These are phyloP conservation scores for Schizophyllum commune DNA, from an alignment of 1,284 basidiomycete genomes.

Conservation along the genomic window DNA sequence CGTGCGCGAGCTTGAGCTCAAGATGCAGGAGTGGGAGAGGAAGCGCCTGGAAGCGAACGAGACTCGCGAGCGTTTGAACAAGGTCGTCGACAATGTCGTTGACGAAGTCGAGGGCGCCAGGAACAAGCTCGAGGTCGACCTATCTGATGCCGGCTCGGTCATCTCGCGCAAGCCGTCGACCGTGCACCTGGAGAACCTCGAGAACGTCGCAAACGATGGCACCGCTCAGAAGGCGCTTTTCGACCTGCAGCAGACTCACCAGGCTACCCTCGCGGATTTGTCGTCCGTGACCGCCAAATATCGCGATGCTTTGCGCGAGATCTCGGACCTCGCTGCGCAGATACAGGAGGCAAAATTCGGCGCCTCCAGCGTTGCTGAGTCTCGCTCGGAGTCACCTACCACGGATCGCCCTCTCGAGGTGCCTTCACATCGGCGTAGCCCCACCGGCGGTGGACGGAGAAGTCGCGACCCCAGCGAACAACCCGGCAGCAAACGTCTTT, in stretches of 20 bases:
- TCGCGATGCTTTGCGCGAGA: conserved; percentile 81
- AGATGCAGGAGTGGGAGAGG: conserved; percentile 69
- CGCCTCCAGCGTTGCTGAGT: conserved; percentile 24
- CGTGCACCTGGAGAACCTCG: conserved; percentile 20
- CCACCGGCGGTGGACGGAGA: conserved; percentile 31
- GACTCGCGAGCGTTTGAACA: conserved; percentile 55
- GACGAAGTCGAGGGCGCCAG: conserved; percentile 67
- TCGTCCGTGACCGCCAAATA: conserved; percentile 76
- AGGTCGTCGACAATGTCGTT: conserved; percentile 33
- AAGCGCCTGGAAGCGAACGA: conserved; percentile 60
- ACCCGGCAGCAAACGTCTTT: conserved; percentile 45
- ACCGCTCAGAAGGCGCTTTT: conserved; percentile 46
- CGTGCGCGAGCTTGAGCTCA: conserved; percentile 68
- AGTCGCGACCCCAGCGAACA: conserved; percentile 39
- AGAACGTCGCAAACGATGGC: conserved; percentile 17
- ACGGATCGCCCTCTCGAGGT: conserved; percentile 41
- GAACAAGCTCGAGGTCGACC: conserved; percentile 48
- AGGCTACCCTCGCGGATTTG: conserved; percentile 73
- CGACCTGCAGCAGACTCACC: conserved; percentile 67
- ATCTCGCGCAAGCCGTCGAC: not conserved
- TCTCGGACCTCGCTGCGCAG: conserved; percentile 79
- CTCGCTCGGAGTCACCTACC: conserved; percentile 35
- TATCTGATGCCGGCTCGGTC: conserved; percentile 7
- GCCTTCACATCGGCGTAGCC: conserved; percentile 40
- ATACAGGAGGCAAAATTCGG: conserved; percentile 73